Evolutionary conservation across 805 yeast genomes (phyloP).

Genomic region (Ogataea angusta): DNA sequence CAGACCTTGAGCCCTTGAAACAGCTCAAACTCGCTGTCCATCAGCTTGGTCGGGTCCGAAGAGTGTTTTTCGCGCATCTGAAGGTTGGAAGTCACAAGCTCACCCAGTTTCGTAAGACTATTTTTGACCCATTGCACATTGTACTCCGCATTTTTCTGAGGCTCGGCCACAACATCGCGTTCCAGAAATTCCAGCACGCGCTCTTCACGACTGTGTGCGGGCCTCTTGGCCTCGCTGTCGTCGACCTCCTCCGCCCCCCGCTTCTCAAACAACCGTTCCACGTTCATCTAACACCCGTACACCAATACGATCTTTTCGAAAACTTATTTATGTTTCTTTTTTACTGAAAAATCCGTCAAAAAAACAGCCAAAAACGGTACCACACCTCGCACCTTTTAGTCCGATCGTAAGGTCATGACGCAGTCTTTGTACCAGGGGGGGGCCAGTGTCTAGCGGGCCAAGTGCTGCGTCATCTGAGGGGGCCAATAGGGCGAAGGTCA

Average conservation of each 20-base stretch:
- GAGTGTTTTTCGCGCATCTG: constrained; percentile 12
- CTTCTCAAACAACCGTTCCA: constrained; percentile 6
- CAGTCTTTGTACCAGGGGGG: too few species aligned
- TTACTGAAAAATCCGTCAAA: neutral
- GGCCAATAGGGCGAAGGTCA: too few species aligned
- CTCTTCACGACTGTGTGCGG: neutral
- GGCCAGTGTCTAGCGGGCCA: too few species aligned
- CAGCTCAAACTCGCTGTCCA: constrained; percentile 22
- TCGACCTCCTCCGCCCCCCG: constrained; percentile 1
- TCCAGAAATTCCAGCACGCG: constrained; percentile 11
- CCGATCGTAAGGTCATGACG: too few species aligned
- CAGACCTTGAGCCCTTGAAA: constrained; percentile 17
- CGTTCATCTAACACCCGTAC: constrained; percentile 12
- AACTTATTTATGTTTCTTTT: neutral
- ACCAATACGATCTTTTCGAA: neutral
- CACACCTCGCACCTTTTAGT: neutral
- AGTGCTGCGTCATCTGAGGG: too few species aligned
- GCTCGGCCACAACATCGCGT: constrained; percentile 1
- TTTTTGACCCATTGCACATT: constrained; percentile 14
- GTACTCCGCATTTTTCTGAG: constrained; percentile 1
- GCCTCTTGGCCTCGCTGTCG: neutral
- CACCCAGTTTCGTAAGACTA: constrained; percentile 8
- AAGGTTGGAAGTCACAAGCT: constrained; percentile 8
- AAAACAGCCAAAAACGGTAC: neutral
- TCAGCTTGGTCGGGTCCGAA: constrained; percentile 13